A percentile compares a stretch with the other conserved stretches of the same genome.
These are phyloP conservation scores for Phytopythium litorale DNA, from an alignment of 352 stramenopile species.

Conservation along the genomic window DNA sequence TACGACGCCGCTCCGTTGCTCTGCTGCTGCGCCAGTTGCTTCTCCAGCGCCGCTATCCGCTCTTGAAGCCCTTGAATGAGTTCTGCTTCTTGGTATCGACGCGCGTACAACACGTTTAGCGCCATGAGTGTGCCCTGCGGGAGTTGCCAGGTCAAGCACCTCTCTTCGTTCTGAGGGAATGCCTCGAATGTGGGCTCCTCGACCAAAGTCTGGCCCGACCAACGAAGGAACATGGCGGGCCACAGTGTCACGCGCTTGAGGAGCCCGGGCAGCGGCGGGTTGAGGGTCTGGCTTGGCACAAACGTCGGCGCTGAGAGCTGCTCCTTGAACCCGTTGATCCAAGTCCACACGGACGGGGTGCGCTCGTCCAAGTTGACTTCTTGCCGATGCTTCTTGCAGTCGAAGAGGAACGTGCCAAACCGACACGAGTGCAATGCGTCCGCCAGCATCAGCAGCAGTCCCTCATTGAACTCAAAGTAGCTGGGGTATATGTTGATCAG, in stretches of 20 bases:
- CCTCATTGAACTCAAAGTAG: slow-evolving; percentile 98
- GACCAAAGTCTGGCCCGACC: slow-evolving; percentile 59
- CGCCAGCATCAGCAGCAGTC: slow-evolving; percentile 89
- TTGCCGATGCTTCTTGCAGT: slow-evolving; percentile 88
- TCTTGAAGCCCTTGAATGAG: slow-evolving; percentile 40
- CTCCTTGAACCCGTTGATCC: slow-evolving; percentile 68
- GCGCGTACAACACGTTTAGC: slow-evolving; percentile 34
- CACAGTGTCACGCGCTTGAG: slow-evolving; percentile 64
- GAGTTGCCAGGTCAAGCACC: slow-evolving; percentile 65
- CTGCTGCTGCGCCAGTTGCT: slow-evolving; percentile 3
- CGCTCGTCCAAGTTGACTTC: slow-evolving; percentile 53
- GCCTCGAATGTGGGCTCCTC: slow-evolving; percentile 43
- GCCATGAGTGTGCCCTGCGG: slow-evolving; percentile 47
- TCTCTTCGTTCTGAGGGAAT: slow-evolving; percentile 55
- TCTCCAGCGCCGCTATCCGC: slow-evolving; percentile 32
- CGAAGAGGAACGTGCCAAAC: slow-evolving; percentile 97
- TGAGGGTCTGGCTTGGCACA: slow-evolving; percentile 42
- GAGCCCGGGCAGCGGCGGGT: slow-evolving; percentile 51
- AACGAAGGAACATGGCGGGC: slow-evolving; percentile 72
- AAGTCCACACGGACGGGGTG: slow-evolving; percentile 78
- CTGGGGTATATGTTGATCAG: slow-evolving; percentile 91
- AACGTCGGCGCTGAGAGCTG: slow-evolving; percentile 61
- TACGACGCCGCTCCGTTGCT: neutral
- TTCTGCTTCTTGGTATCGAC: slow-evolving; percentile 37
- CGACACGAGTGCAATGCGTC: slow-evolving; percentile 96